Conservation (phyloP, 148 eudicot species). For the Rhododendron kiyosumense region DNA sequence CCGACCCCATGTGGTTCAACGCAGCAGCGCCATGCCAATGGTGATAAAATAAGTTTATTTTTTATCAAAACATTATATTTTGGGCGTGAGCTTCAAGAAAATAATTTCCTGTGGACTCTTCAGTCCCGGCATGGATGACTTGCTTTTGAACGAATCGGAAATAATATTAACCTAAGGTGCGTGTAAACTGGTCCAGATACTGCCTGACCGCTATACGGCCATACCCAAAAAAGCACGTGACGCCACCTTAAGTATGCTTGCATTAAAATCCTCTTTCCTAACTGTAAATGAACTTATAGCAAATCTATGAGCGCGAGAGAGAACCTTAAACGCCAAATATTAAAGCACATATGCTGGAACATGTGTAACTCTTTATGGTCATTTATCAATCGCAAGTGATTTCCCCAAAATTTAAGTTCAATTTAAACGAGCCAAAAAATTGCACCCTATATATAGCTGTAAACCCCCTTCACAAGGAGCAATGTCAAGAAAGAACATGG, state of each 20-base stretch:
- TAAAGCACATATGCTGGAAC: not conserved
- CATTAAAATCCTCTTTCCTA: not conserved
- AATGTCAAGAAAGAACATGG: not conserved
- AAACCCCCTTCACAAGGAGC: not conserved
- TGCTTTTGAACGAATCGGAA: too few species aligned
- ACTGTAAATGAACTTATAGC: not conserved
- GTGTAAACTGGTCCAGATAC: too few species aligned
- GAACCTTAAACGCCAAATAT: not conserved
- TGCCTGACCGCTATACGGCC: too few species aligned
- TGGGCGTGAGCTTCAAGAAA: too few species aligned
- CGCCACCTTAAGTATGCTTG: not conserved
- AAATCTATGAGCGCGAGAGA: not conserved
- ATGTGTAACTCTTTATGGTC: not conserved
- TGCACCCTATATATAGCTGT: not conserved
- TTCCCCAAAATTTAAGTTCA: not conserved
- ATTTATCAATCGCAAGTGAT: not conserved
- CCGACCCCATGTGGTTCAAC: too few species aligned
- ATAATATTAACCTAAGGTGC: too few species aligned
- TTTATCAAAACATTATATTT: too few species aligned
- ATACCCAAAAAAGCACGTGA: not conserved
- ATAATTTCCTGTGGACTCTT: too few species aligned
- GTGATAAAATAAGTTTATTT: too few species aligned
- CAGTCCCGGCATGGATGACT: too few species aligned
- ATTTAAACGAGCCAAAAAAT: not conserved
- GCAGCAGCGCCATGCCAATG: too few species aligned